Evolutionary conservation across 768 basidiomycete species (phyloP), one percentile per base, ranked within the genome.

Genomic region (Dioszegia hungarica): DNA sequence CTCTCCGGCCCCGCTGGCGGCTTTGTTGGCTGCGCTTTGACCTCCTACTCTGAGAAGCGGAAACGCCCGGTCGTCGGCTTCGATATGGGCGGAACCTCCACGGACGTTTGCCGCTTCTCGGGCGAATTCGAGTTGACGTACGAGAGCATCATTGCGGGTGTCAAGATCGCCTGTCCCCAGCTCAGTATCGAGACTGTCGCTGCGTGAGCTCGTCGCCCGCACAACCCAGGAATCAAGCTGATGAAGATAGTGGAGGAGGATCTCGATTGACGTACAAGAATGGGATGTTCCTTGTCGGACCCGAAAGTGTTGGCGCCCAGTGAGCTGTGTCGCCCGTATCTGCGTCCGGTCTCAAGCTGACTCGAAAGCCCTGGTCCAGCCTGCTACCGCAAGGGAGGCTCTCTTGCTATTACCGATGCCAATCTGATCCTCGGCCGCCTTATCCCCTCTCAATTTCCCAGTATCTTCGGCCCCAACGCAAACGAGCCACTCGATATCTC

Each of bases 381-480:
- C 0, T 65, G 60, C 46, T 63, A 63, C 48, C 57, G 65, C 3
- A 70, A 70, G 39, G 68, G 64, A 3, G 68, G 68, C 3, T 55
- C 56, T 22, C 48, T 73, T 12, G 65, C 72, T 12, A 60, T 68
- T 24, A 73, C 72, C 34, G 72, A 73, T 43, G 72, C 72, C 29
- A 73, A 73, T 39, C 54, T 71, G 19, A 47, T 66, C 19, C 68
- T 70, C 29, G 68, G 68, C 17, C 62, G 65, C 6, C 56, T 70
- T 11, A 20, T 66, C 8, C 64, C 65, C 4, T 36, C 39, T 15
- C 50, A 61, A 40, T 70, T 70, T 36, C 63, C 60, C 12, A 57
- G 43, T n/a, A 66, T 66, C 39, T 68, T 68, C 29, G 66, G 66
- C 1, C 48, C 57, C 5, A 44, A 47, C 12, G 63, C 56, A n/a